Evolutionary conservation across 2,329 filamentous ascomycete species (phyloP), one percentile per base, ranked within the genome.

Genomic region (Penicillium crustosum): DNA sequence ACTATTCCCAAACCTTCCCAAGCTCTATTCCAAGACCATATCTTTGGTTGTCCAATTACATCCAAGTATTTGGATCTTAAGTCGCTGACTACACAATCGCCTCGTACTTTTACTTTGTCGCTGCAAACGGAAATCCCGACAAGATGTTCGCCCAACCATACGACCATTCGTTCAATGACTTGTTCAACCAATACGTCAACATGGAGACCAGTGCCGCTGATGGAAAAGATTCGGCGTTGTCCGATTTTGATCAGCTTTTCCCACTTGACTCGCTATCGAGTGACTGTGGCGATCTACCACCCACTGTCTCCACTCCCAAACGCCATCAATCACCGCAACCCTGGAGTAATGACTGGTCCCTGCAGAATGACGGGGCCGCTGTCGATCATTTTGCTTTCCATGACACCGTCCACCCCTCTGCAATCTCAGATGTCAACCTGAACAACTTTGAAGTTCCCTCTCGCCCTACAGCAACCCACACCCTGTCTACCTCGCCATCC

Each of bases 181-280:
- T 87, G 73, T 87, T 88, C 77, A 83, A 86, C 67, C 81, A 86
- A 70, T 86, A 84, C 70, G 79, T 86, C 71, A 81, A 85, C 64
- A 80, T 82, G 73, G 83, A 85, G 59, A 76, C 81, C 55, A 78
- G 81, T 64, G 78, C 78, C 54, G 77, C 77, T 65, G 77, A 79
- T 60, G 74, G 74, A 60, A 73, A 79, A 72, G 79, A 81, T 63
- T 76, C 77, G 61, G 75, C 77, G 66, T 77, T 77, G 66, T 76
- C 78, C 55, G 78, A 82, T 61, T 73, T 82, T 63, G 77, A 79
- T 63, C 78, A 82, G 69, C 75, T 83, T 71, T 81, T 83, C 78
- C 71, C 79, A 63, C 66, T 81, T 61, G 77, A 81, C 56, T 69
- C 75, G 65, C 75, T 79, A 59, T 79, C 79, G 55, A 83, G 79